A percentile compares a stretch with the other conserved stretches of the same genome.
Conservation (phyloP, 331 rosid species). For the Rosa hybrid region DNA sequence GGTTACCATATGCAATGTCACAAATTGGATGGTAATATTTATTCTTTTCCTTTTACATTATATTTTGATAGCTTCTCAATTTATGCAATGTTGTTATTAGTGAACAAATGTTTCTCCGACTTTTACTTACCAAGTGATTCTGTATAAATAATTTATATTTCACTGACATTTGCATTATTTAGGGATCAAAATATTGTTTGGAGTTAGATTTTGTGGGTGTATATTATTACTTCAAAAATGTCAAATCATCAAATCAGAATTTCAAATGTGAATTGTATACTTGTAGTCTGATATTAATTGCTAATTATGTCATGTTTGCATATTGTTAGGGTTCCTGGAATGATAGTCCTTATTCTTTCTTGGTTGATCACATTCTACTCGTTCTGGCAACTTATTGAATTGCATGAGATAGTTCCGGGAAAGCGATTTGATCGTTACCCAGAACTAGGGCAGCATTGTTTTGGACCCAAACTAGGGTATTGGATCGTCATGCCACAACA, state of each 20-base stretch:
- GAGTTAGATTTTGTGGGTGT: neutral
- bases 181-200: neutral
- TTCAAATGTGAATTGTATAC: neutral
- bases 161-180: neutral
- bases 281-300: neutral
- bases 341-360: conserved; percentile 30
- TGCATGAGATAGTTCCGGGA: conserved; percentile 60
- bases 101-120: too few species aligned
- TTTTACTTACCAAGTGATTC: too few species aligned
- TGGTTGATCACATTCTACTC: conserved; percentile 67
- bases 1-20: conserved; percentile 39
- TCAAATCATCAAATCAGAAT: neutral
- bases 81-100: neutral
- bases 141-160: too few species aligned
- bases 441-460: conserved; percentile 51
- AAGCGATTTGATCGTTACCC: conserved; percentile 58
- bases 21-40: conserved; percentile 32
- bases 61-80: neutral
- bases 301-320: neutral
- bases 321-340: conserved; percentile 48
- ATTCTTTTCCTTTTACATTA: neutral
- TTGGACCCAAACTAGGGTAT: conserved; percentile 43
- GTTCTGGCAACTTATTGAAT: conserved; percentile 54
- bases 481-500: conserved; percentile 61
- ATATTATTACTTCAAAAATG: neutral